Evolutionary conservation across 1,284 basidiomycete genomes (phyloP), one percentile per base, ranked within the genome.

Genomic region (Hortiboletus rubellus): DNA sequence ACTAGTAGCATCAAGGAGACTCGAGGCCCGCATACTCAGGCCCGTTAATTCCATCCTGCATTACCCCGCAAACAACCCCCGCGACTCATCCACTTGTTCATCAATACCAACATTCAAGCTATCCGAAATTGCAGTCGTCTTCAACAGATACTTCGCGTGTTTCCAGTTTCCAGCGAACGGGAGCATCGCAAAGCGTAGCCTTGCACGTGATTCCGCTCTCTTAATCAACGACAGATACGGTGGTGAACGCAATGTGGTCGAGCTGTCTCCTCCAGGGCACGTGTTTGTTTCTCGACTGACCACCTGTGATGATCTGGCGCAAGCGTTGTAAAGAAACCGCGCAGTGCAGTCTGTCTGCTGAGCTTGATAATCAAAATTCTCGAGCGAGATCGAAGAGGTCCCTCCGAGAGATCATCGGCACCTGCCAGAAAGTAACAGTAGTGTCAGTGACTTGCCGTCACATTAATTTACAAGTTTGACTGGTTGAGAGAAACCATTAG

Each of bases 1-100:
- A n/a, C n/a, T n/a, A n/a, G n/a, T n/a, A 17, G 18, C n/a, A 31
- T 53, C 53, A 52, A 22, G 14, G 46, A 51, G 51, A 51, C 38
- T 51, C 52, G 10, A 31, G 17, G 8, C 30, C 47, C n/a, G 24
- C 9, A 31, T 43, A n/a, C 30, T 55, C 30, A 17, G 27, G 27
- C 27, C 45, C 14, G 17, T 50, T 44, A n/a, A 53, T 24, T 12
- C 50, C 27, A 24, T 43, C 49, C 52, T 42, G 40, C 31, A 7
- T 45, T 22, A 38, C 50, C 42, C 44, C 41, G 18, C 18, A 31
- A 54, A 37, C 53, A 27, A 37, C 40, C 34, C 36, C 22, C 36
- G 50, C 30, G 45, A 24, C 30, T 37, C 33, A 17, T 53, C 48
- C 33, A 52, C 53, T 2, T 30, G 18, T 10, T 52, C 50, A 38